These are phyloP conservation scores for Schizochytrium sp. DNA, from an alignment of 108 stramenopile species.

Conservation along the genomic window DNA sequence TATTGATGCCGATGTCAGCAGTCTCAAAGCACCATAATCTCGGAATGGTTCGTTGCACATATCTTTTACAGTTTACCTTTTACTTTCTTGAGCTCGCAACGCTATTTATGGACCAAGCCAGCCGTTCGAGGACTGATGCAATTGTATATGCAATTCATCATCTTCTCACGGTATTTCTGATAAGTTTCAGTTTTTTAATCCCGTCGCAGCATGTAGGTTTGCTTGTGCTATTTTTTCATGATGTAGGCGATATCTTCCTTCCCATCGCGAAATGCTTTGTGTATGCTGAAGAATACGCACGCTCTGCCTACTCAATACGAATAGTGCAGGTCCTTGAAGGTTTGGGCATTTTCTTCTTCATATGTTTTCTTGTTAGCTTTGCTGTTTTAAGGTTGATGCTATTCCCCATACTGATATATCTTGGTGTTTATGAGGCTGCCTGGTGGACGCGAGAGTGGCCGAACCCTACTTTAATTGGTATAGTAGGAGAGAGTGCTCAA, in stretches of 20 bases:
- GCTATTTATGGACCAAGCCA: not conserved
- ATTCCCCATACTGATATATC: not conserved
- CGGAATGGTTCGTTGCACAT: not conserved
- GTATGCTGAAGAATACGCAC: not conserved
- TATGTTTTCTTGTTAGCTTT: not conserved
- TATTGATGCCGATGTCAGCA: not conserved
- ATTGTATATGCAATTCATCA: conserved; percentile 9
- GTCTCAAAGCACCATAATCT: not conserved
- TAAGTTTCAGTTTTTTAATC: not conserved
- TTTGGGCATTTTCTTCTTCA: not conserved
- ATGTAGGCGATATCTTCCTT: not conserved
- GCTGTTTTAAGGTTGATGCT: conserved; percentile 25
- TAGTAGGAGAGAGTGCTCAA: too few species aligned
- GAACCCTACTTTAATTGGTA: not conserved
- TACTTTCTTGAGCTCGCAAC: not conserved
- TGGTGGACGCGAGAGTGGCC: not conserved
- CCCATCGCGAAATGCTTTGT: conserved; percentile 22
- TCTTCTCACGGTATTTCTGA: conserved; percentile 13
- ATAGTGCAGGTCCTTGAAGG: not conserved
- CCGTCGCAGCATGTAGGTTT: not conserved
- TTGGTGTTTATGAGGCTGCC: not conserved
- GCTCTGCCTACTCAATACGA: not conserved
- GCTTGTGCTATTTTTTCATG: conserved; percentile 26
- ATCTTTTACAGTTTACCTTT: conserved; percentile 11
- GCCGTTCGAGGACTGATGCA: not conserved